Conservation (phyloP, 108 stramenopile species). For the Nitzschia inconspicua region DNA sequence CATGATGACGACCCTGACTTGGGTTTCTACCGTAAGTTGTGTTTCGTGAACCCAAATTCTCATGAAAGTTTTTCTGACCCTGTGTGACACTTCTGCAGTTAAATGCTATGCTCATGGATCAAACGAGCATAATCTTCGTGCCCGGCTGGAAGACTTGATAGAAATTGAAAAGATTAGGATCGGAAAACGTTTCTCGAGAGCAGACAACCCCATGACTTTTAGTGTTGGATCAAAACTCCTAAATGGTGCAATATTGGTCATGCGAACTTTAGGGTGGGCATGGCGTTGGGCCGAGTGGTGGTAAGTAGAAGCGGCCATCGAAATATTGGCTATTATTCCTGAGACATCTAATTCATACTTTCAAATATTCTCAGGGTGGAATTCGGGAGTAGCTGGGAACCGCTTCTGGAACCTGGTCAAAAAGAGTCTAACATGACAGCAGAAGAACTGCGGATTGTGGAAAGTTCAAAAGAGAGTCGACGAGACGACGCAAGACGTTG, state of each 20-base stretch:
- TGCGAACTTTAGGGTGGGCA: conserved; percentile 78
- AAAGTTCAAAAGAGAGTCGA: conserved; percentile 62
- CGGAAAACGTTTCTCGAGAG: conserved; percentile 40
- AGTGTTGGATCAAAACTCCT: conserved; percentile 54
- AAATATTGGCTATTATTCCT: too few species aligned
- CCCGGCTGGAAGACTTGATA: conserved; percentile 75
- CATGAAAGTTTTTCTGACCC: not conserved
- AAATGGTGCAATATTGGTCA: conserved; percentile 58
- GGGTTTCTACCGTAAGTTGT: not conserved
- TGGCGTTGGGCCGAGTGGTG: conserved; percentile 92
- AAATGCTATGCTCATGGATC: conserved; percentile 68
- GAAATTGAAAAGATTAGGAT: conserved; percentile 47
- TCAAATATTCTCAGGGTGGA: too few species aligned
- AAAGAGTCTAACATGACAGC: conserved; percentile 70
- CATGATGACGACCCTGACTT: conserved; percentile 18
- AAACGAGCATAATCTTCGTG: conserved; percentile 62
- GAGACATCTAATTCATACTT: too few species aligned
- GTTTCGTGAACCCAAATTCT: not conserved
- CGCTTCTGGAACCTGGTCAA: conserved; percentile 66
- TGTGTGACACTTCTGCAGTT: conserved; percentile 9
- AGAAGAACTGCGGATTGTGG: conserved; percentile 68
- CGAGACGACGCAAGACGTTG: conserved; percentile 70
- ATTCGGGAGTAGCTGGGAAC: conserved; percentile 75
- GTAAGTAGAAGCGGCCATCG: too few species aligned
- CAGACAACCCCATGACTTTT: conserved; percentile 51